Base-by-base conservation (phyloP, 2,329 filamentous ascomycete genomes). In the Cylindrodendrum hubeiense region DNA sequence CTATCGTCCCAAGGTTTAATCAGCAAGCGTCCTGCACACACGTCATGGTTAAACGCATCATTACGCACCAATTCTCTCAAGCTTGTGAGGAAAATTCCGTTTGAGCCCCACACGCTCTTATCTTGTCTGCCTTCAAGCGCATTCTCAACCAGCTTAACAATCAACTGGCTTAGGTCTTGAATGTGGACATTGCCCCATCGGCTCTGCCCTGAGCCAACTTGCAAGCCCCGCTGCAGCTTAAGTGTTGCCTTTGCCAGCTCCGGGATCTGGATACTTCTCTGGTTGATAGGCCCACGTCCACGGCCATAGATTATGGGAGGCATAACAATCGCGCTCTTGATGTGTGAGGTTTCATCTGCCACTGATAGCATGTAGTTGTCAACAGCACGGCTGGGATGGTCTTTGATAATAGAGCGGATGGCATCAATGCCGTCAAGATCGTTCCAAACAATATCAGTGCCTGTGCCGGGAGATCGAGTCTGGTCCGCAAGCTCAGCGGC, bases 181-280 rank as follows among this genome's bases (percentile, higher is more conserved):
- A 82, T 67, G 55, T 82, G 78, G 17, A 82, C 67, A 26, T 76
- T 76, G 9, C 75, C 73, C 79, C 80, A 82, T 15, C 71, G 65
- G 34, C 69, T 79, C 19, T 72, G 65, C 1, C 79, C 79, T 50
- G 72, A 60, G 5, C 78, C 77, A 17, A 81, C 65, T n/a, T 68
- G 71, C 0, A 81, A 58, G 4, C 72, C 77, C n/a, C 71, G 67
- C 1, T 72, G 68, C 5, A 71, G 65, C 53, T 78, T 44, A n/a
- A 83, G 54, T 0, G 76, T 77, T 3, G 46, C 49, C 21, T 46
- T 60, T 1, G 59, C 64, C 7, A 71, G 41, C 2, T 49, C 72
- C 0, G 81, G 82, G n/a, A 82, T 71, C 65, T 83, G 80, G 0
- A 82, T 74, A 60, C 80, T 83, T 7, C 80, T 73, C 65, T 76